Evolutionary conservation across 306 rosid genomes (phyloP).

Genomic region (Heteromeles arbutifolia): DNA sequence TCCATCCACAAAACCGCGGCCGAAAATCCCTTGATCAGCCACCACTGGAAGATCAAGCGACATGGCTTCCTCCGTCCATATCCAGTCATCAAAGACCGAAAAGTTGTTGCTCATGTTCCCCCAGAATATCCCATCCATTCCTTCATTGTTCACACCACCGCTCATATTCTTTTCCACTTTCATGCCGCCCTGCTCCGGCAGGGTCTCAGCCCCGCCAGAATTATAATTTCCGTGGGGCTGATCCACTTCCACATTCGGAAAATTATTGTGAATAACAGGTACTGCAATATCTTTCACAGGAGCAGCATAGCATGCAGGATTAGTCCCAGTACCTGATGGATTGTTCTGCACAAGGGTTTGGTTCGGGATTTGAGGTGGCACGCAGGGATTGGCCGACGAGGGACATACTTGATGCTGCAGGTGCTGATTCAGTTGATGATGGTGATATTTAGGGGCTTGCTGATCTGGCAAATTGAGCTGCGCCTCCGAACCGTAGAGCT

Average conservation of each 20-base stretch:
- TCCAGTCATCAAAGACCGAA: constrained; percentile 45
- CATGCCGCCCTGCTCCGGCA: neutral
- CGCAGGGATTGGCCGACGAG: neutral
- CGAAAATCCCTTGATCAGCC: constrained; percentile 21
- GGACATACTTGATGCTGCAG: neutral
- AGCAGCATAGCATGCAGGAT: neutral
- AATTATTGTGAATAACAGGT: neutral
- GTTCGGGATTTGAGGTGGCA: neutral
- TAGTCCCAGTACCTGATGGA: neutral
- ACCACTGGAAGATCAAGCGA: constrained; percentile 48
- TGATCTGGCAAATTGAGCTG: constrained; percentile 68
- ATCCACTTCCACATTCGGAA: neutral
- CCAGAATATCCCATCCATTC: constrained; percentile 27
- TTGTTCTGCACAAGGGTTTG: neutral
- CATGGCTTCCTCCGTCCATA: constrained; percentile 73
- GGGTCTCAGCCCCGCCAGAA: neutral
- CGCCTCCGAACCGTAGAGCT: constrained; percentile 71
- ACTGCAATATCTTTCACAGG: neutral
- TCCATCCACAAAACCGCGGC: constrained; percentile 28
- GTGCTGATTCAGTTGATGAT: neutral
- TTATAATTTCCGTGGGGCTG: neutral
- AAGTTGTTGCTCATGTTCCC: constrained; percentile 26
- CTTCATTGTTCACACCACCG: neutral
- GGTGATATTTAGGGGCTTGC: neutral
- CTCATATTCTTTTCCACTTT: neutral